Conservation (phyloP, 768 basidiomycete genomes). For the Leucogyrophana mollusca region DNA sequence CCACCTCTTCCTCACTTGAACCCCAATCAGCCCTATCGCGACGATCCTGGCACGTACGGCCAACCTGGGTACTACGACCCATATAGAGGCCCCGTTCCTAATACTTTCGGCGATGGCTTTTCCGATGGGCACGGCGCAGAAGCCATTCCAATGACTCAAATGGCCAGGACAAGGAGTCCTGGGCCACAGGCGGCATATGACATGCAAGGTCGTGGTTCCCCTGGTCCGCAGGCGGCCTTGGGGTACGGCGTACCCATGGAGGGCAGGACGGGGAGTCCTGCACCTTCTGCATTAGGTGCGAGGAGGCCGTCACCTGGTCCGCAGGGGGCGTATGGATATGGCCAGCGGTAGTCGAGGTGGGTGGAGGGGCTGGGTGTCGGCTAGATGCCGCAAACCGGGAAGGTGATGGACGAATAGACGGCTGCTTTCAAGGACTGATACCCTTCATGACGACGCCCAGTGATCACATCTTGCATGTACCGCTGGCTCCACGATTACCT, state of each 20-base stretch:
- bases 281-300: constrained; percentile 20
- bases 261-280: constrained; percentile 28
- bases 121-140: constrained; percentile 42
- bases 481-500: constrained; percentile 4
- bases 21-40: constrained; percentile 72
- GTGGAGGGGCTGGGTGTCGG: constrained; percentile 1
- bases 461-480: constrained; percentile 9
- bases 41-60: constrained; percentile 54
- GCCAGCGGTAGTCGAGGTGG: constrained; percentile 21
- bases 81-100: constrained; percentile 74
- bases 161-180: constrained; percentile 41
- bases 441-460: constrained; percentile 10
- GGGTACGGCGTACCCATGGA: constrained; percentile 31
- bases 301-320: constrained; percentile 47
- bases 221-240: constrained; percentile 41
- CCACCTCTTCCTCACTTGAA: constrained; percentile 81
- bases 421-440: constrained; percentile 12
- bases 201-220: constrained; percentile 32
- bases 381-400: constrained; percentile 8
- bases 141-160: constrained; percentile 75
- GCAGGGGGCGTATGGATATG: constrained; percentile 42
- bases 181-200: constrained; percentile 42
- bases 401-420: constrained; percentile 13
- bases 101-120: constrained; percentile 49
- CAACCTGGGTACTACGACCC: constrained; percentile 69